Base-by-base conservation (phyloP, 129 eudicot genomes). In the Chrysanthemum lavandulifolium region DNA sequence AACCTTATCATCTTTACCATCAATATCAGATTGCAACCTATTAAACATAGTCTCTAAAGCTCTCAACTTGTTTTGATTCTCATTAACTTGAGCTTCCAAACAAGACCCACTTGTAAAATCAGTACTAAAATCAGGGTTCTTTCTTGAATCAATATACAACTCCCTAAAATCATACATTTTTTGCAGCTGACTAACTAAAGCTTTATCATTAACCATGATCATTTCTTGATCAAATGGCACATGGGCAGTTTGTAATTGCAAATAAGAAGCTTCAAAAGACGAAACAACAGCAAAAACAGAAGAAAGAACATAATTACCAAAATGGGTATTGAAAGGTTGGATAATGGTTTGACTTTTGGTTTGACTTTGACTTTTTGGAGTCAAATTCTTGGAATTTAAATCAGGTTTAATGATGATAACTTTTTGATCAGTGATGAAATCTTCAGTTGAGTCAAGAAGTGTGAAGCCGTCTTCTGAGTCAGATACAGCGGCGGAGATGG, bases 31-130 rank as follows among this genome's bases (percentile, higher is more conserved):
- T 36, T 87, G 97, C 63, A 90, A 81, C 5, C 90, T 73, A 77
- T 94, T 94, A 57, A 94, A 89, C 79, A 90, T 84, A 6, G 97
- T 86, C 69, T 86, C 96, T 61, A 90, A 18, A 2, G 86, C 85
- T 71, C 98, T 76, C 45, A 94, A 85, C 61, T 90, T 94, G 83
- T 86, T 88, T 87, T 94, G 98, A 84, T 90, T 90, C 89, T 94
- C 98, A 69, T 90, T 88, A 59, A 94, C 98, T 66, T 90, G 97
- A 78, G 92, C 92, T 75, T 94, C 98, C 52, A 88, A 81, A 73
- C 87, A 81, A 31, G 97, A 86, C 82, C 86, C 89, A 11, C 76
- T 79, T 16, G 84, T 78, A 45, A 84, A 84, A 49, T 82, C 90
- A 58, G 73, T 27, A 25, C 59, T 67, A 63, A 78, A 82, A 69